Evolutionary conservation across 495 filamentous ascomycete species (phyloP).

Genomic region (Elasticomyces elasticus): DNA sequence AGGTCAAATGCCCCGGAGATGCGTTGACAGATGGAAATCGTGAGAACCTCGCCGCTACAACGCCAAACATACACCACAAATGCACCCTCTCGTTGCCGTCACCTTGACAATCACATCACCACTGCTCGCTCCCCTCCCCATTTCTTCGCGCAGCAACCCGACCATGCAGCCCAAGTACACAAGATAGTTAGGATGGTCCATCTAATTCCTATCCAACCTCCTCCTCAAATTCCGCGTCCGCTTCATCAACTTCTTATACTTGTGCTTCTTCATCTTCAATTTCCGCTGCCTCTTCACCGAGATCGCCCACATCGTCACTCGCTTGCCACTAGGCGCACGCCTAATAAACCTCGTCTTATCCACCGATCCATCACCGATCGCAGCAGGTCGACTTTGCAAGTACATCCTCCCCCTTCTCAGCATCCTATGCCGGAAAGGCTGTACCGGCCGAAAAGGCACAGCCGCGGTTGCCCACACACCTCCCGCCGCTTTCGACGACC

Average conservation of each 20-base stretch:
- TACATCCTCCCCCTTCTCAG: conserved; percentile 17
- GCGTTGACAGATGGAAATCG: too few species aligned
- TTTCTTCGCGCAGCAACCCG: too few species aligned
- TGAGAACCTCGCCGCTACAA: too few species aligned
- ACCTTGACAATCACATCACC: too few species aligned
- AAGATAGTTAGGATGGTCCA: too few species aligned
- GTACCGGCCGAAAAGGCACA: conserved; percentile 12
- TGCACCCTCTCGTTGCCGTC: too few species aligned
- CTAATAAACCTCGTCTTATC: background rate
- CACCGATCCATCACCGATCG: background rate
- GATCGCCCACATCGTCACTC: conserved; percentile 38
- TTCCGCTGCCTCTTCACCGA: conserved; percentile 81
- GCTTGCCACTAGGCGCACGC: conserved; percentile 7
- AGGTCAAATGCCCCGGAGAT: too few species aligned
- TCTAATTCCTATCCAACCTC: conserved; percentile 58
- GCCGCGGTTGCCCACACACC: too few species aligned
- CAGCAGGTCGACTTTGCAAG: background rate
- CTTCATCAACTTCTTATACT: conserved; percentile 98
- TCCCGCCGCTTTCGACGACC: background rate
- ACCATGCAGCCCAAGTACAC: background rate
- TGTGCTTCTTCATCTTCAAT: conserved; percentile 99
- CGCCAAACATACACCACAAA: too few species aligned
- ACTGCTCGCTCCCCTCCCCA: too few species aligned
- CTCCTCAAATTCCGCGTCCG: conserved; percentile 80
- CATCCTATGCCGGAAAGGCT: conserved; percentile 33